Evolutionary conservation across 1,139 yeast genomes (phyloP), one percentile per base, ranked within the genome.

Genomic region (Diutina sp.): DNA sequence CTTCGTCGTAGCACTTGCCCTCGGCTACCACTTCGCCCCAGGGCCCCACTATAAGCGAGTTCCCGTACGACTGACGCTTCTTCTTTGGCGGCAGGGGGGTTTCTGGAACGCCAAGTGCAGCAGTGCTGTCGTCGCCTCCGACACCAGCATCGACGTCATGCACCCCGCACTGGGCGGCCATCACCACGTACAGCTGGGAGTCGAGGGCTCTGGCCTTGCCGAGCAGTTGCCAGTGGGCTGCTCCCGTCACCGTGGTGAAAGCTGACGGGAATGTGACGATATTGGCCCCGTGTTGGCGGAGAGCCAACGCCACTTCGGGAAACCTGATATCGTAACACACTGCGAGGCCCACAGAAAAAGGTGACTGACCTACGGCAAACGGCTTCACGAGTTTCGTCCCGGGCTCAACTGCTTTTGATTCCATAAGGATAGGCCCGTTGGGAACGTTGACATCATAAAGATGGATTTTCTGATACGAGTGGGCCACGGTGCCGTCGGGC

Each of bases 91-190:
- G 67, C 61, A 68, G 76, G 72, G 25, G 50, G 54, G 2, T 56
- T 58, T 11, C 61, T 35, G 14, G 41, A 35, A 35, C 41, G 25
- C 25, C 25, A 21, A 21, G 25, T 21, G 25, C 25, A 21, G 25
- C 64, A 11, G 21, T 28, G 18, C 58, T 63, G n/a, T 66, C 72
- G 46, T 9, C 16, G 41, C 67, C 72, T 1, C 69, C 67, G 30
- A 60, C 57, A 44, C 66, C 71, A 0, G 66, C 69, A n/a, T 70
- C 67, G 0, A 78, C 74, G 57, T 78, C 75, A 67, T 93, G 98
- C 44, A 74, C 73, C 2, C 98, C 98, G 58, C 84, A 82, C 67
- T 91, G 98, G 0, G 95, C 97, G 0, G 98, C 93, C 87, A 91
- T 84, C 4, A 93, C 75, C 2, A 93, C 96, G 68, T 79, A 93